A percentile compares a stretch with the other conserved stretches of the same genome.
Conservation (phyloP, 495 filamentous ascomycete species). For the Cercophora samala region DNA sequence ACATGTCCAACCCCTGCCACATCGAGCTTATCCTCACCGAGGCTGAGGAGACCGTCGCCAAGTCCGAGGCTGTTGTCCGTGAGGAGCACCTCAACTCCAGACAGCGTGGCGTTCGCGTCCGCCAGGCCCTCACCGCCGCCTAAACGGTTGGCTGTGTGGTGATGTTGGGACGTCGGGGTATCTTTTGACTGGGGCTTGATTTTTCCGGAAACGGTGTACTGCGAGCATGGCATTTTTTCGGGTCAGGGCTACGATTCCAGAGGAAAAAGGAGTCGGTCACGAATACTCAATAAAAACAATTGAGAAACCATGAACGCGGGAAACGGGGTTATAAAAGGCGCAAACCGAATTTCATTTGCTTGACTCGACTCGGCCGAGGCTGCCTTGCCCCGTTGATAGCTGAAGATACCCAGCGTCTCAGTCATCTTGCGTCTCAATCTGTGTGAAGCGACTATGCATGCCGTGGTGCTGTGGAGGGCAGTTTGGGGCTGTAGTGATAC, state of each 20-base stretch:
- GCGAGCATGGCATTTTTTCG: constrained; percentile 42
- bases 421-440: constrained; percentile 2
- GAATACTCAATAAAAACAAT: constrained; percentile 40
- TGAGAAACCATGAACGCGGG: constrained; percentile 27
- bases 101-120: constrained; percentile 79
- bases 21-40: constrained; percentile 99
- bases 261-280: constrained; percentile 36
- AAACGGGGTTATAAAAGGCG: constrained; percentile 22
- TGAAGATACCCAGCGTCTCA: constrained; percentile 20
- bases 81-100: constrained; percentile 71
- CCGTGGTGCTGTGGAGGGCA: not conserved
- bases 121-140: constrained; percentile 74
- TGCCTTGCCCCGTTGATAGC: constrained; percentile 15
- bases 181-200: constrained; percentile 38
- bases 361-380: constrained; percentile 19
- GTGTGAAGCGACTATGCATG: not conserved
- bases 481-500: not conserved
- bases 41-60: constrained; percentile 85
- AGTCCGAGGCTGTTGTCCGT: constrained; percentile 63
- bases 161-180: constrained; percentile 24
- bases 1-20: constrained; percentile 99
- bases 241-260: constrained; percentile 41
- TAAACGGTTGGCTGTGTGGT: constrained; percentile 43
- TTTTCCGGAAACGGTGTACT: constrained; percentile 40
- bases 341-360: constrained; percentile 25